These are phyloP conservation scores for Lanmaoa pseudosensibilis DNA, from an alignment of 768 basidiomycete genomes.

Conservation along the genomic window DNA sequence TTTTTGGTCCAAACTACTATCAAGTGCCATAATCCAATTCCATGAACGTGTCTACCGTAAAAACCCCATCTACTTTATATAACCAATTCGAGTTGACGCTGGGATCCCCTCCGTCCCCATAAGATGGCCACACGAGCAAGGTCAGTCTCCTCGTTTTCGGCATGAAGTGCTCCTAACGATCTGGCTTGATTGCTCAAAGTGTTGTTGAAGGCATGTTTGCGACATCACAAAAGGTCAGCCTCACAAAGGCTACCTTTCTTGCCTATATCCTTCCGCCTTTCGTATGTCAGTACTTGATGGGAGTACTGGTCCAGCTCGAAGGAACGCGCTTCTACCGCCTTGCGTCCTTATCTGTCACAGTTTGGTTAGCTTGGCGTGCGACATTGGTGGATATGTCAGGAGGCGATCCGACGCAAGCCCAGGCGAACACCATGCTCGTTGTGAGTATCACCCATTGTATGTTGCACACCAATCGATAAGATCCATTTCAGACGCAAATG, in stretches of 20 bases:
- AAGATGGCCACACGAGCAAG: constrained; percentile 4
- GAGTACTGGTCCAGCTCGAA: constrained; percentile 53
- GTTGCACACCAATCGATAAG: neutral
- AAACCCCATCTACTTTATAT: neutral
- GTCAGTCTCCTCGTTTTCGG: neutral
- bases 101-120: neutral
- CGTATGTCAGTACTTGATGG: constrained; percentile 50
- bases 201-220: constrained; percentile 2
- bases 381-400: constrained; percentile 24
- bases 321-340: constrained; percentile 42
- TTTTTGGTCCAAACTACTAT: no score
- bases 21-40: no score
- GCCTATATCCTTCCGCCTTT: constrained; percentile 44
- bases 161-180: neutral
- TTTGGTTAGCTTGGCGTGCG: constrained; percentile 46
- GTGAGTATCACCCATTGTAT: constrained; percentile 14
- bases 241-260: constrained; percentile 26
- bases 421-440: constrained; percentile 16
- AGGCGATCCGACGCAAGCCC: constrained; percentile 13
- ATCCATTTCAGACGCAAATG: constrained; percentile 13
- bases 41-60: no score
- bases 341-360: constrained; percentile 47
- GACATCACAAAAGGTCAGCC: constrained; percentile 1
- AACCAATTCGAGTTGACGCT: neutral
- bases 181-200: neutral